Base-by-base conservation (phyloP, 2,329 filamentous ascomycete genomes). In the Paraphoma chrysanthemicola region DNA sequence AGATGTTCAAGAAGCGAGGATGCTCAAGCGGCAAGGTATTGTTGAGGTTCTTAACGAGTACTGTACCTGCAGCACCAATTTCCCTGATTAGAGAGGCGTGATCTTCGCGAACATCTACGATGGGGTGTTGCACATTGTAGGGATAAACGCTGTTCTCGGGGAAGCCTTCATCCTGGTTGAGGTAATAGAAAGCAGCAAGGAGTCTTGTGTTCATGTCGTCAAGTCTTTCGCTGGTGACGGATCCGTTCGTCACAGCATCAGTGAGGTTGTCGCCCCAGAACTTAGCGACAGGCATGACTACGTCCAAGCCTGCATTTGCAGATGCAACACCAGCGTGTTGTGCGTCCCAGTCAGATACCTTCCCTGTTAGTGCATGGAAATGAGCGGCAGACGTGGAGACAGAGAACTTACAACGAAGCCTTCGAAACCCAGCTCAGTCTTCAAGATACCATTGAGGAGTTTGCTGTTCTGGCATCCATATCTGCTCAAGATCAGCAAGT, bases 1-100 rank as follows among this genome's bases (percentile, higher is more conserved):
- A 78, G 18, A 79, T 67, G 44, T 69, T 72, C 7, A 79, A 56
- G 53, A 73, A 77, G 4, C 69, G 68, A 6, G 77, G 75, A 23
- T 80, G 81, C 16, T 81, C 67, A 2, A 86, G 70, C 0, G 84
- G 85, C 3, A 87, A 57, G 0, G 81, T 79, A 5, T 86, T 80
- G 48, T 85, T 83, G 18, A 83, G 67, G 51, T 86, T 86, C 65
- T 84, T 84, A 6, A 83, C 66, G 9, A 79, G 58, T 4, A 79
- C 76, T 30, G 71, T 77, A 1, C 77, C 77, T 4, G 75, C 78
- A 12, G 74, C 71, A 31, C 76, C 78, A 42, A 79, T 72, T 45
- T 79, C 71, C n/a, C 78, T 70, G 44, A 80, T 79, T 31, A 77
- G 56, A 4, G 66, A 60, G 0, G 72, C 71, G 49, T 80, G 78